Percentiles rank a stretch among this genome's conserved stretches.
Conservation (phyloP, 1,284 basidiomycete genomes). For the Inonotus obliquus region DNA sequence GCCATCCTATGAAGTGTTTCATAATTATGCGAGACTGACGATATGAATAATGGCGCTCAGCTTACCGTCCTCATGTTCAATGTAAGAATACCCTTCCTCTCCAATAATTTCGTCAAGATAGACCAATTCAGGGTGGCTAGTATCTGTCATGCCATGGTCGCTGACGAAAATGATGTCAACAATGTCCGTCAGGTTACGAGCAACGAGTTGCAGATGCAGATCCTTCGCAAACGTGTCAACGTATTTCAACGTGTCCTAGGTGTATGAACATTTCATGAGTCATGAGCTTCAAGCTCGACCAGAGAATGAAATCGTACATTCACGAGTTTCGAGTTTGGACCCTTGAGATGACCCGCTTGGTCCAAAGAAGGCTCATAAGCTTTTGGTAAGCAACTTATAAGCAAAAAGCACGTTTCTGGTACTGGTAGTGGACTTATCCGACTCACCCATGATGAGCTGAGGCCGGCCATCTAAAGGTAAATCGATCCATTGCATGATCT, state of each 20-base stretch:
- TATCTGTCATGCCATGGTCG: constrained; percentile 92
- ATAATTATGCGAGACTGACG: not conserved
- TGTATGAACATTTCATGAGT: not conserved
- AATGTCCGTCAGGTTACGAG: constrained; percentile 76
- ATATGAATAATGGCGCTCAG: constrained; percentile 1
- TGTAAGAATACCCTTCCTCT: constrained; percentile 50
- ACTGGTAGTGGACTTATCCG: not conserved
- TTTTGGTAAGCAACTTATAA: constrained; percentile 25
- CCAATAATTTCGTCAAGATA: constrained; percentile 86
- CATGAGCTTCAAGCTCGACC: not conserved
- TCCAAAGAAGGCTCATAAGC: constrained; percentile 76
- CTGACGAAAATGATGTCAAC: constrained; percentile 88
- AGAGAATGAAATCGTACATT: constrained; percentile 44
- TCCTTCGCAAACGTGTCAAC: constrained; percentile 76
- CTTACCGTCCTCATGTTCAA: constrained; percentile 70
- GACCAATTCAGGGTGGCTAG: constrained; percentile 68
- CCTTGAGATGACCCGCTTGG: constrained; percentile 76
- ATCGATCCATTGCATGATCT: constrained; percentile 77
- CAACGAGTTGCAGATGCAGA: constrained; percentile 55
- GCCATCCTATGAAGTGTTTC: constrained; percentile 55
- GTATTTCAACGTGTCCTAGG: constrained; percentile 56
- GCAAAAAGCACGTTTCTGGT: not conserved
- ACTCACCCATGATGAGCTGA: constrained; percentile 71
- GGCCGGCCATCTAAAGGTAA: constrained; percentile 64
- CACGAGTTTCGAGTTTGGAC: constrained; percentile 69